phyloP scores from a whole-genome alignment of 805 yeast species.

The Yarrowia sp. region DNA sequence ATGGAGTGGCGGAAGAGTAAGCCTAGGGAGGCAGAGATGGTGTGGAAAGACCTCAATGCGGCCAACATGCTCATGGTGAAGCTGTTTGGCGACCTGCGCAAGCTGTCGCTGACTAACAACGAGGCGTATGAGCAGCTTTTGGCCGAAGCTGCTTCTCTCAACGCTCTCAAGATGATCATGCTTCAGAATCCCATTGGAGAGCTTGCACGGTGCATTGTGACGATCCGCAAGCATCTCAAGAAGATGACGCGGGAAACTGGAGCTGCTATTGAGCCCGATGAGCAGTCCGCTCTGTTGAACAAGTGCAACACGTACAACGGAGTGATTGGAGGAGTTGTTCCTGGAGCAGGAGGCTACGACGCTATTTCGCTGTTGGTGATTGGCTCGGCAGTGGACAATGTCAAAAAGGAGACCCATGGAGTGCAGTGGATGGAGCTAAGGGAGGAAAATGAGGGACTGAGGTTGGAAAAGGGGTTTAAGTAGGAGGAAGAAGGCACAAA shows the following conservation, averaged over 20 bases:
- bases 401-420: constrained; percentile 51
- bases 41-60: constrained; percentile 63
- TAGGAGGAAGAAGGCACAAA: no score
- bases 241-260: constrained; percentile 67
- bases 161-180: constrained; percentile 12
- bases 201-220: constrained; percentile 13
- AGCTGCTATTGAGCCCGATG: constrained; percentile 86
- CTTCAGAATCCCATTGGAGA: constrained; percentile 26
- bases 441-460: constrained; percentile 61
- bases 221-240: constrained; percentile 66
- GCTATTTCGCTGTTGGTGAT: constrained; percentile 80
- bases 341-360: constrained; percentile 98
- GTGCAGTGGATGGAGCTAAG: constrained; percentile 74
- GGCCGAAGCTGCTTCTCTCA: constrained; percentile 19
- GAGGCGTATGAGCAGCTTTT: constrained; percentile 50
- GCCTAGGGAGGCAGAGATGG: constrained; percentile 57
- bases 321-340: constrained; percentile 93
- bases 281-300: constrained; percentile 75
- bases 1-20: constrained; percentile 67
- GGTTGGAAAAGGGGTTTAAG: constrained; percentile 53
- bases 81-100: constrained; percentile 55
- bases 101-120: constrained; percentile 49
- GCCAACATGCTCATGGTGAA: constrained; percentile 66
- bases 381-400: constrained; percentile 53
- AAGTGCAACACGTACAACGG: constrained; percentile 64